Conservation (phyloP, 495 filamentous ascomycete species). For the Neurospora discreta region DNA sequence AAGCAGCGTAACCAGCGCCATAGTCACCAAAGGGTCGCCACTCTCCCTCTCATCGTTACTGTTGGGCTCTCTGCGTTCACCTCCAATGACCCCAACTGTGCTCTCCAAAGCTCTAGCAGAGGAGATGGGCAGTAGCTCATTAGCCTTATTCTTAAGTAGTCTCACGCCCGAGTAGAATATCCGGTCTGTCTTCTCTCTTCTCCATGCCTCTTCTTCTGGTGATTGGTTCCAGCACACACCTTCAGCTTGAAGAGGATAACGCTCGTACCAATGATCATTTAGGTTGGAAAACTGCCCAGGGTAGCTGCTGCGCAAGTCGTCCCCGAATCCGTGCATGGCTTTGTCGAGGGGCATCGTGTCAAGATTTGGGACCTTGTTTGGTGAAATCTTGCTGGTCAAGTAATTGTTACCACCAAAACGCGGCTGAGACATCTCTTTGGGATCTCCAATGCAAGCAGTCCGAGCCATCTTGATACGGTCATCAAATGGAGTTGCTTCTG, state of each 20-base stretch:
- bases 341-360: conserved; percentile 16
- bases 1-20: conserved; percentile 25
- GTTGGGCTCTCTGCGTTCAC: conserved; percentile 21
- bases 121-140: background rate
- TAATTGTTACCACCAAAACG: background rate
- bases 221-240: background rate
- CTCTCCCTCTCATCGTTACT: conserved; percentile 19
- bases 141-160: conserved; percentile 13
- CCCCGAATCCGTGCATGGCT: conserved; percentile 8
- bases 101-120: conserved; percentile 4
- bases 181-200: conserved; percentile 8
- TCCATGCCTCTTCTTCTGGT: background rate
- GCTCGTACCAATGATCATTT: conserved; percentile 2
- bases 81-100: conserved; percentile 20
- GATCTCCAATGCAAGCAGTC: background rate
- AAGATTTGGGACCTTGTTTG: conserved; percentile 4
- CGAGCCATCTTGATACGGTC: background rate
- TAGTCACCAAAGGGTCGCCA: conserved; percentile 26
- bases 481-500: background rate
- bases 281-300: conserved; percentile 1
- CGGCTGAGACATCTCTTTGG: background rate
- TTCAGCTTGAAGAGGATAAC: background rate
- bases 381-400: background rate
- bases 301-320: conserved; percentile 10
- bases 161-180: conserved; percentile 24